phyloP scores from a whole-genome alignment of 75 land plant genomes.

The Cupressus sempervirens region DNA sequence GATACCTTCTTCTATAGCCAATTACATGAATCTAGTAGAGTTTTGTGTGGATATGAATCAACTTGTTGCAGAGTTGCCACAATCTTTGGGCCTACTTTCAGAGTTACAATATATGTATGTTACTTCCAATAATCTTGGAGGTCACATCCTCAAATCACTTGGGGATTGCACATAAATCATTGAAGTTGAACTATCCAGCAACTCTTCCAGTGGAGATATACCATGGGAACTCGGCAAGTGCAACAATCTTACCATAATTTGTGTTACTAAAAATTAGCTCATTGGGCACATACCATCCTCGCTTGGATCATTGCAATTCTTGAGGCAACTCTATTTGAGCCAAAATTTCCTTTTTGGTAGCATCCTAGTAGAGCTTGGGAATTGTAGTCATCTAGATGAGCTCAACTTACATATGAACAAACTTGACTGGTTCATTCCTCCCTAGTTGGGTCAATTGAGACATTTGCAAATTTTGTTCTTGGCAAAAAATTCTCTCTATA shows the following conservation, averaged over 20 bases:
- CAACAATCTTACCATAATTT: constrained; percentile 32
- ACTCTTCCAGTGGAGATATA: constrained; percentile 40
- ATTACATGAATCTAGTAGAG: constrained; percentile 25
- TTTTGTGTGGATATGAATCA: too few species aligned
- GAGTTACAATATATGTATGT: constrained; percentile 29
- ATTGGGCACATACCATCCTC: constrained; percentile 55
- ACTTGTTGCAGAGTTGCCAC: constrained; percentile 35
- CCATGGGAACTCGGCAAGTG: constrained; percentile 50
- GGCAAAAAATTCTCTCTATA: constrained; percentile 16
- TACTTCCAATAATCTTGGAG: constrained; percentile 27
- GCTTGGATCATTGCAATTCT: constrained; percentile 38
- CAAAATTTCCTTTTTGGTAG: constrained; percentile 48
- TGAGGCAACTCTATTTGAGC: constrained; percentile 35
- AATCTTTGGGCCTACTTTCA: constrained; percentile 24
- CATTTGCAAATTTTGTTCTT: constrained; percentile 18
- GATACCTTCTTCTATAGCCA: constrained; percentile 40
- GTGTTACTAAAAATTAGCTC: constrained; percentile 28
- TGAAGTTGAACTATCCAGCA: constrained; percentile 28
- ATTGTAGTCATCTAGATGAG: constrained; percentile 27
- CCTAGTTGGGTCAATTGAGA: too few species aligned
- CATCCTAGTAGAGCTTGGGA: constrained; percentile 55
- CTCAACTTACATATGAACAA: constrained; percentile 33
- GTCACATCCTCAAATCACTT: constrained; percentile 22
- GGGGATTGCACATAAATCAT: constrained; percentile 25
- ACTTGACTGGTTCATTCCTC: not conserved